Evolutionary conservation across 192 early-diverging fungal genomes (phyloP).

Genomic region (Backusella liffmaniae): DNA sequence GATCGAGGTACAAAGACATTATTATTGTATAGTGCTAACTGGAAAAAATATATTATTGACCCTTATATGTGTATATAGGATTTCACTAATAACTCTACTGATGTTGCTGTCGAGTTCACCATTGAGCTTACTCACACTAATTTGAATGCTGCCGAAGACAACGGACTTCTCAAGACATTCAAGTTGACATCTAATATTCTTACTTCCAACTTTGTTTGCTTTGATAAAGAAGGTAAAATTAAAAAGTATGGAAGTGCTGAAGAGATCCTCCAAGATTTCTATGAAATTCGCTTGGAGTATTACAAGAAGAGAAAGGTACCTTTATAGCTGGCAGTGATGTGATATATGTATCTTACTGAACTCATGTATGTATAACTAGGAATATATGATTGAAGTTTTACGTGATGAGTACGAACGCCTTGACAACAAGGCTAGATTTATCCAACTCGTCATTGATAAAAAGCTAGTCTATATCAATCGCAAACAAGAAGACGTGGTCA

Average conservation of each 20-base stretch:
- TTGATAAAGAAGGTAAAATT: constrained; percentile 84
- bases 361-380: constrained; percentile 31
- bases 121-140: constrained; percentile 63
- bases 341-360: background rate
- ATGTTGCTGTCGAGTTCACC: constrained; percentile 61
- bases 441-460: constrained; percentile 85
- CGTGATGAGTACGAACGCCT: constrained; percentile 64
- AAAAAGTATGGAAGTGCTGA: constrained; percentile 74
- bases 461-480: constrained; percentile 82
- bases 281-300: constrained; percentile 74
- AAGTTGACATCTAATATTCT: constrained; percentile 70
- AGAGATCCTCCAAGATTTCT: constrained; percentile 89
- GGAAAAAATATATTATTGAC: background rate
- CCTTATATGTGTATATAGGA: constrained; percentile 35
- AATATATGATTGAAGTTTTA: constrained; percentile 58
- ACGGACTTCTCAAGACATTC: constrained; percentile 84
- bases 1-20: constrained; percentile 37
- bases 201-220: constrained; percentile 93
- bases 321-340: background rate
- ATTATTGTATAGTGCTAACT: background rate
- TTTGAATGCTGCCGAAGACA: constrained; percentile 68
- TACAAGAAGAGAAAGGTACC: constrained; percentile 89
- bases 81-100: constrained; percentile 72
- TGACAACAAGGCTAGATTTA: constrained; percentile 87
- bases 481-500: constrained; percentile 75